Percentiles rank a stretch among this genome's conserved stretches.
These are phyloP conservation scores for Fusarium sp. DNA, from an alignment of 2,329 filamentous ascomycete genomes.

Conservation along the genomic window DNA sequence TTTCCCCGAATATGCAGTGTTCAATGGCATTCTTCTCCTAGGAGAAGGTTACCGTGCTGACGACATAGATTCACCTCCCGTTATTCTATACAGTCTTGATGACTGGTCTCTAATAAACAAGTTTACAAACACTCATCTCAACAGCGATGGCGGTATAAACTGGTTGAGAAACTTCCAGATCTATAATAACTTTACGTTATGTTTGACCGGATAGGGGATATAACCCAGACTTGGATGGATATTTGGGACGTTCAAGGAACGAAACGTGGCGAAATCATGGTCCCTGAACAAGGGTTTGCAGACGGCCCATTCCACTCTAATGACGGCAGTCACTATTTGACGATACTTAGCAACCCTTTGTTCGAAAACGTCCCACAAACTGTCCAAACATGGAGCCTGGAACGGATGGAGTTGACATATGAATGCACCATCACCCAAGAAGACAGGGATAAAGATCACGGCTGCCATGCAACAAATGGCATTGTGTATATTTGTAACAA, in stretches of 20 bases:
- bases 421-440: background rate
- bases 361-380: background rate
- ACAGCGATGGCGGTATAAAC: background rate
- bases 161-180: background rate
- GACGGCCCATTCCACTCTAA: background rate
- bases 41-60: background rate
- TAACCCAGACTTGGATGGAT: background rate
- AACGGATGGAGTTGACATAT: background rate
- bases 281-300: background rate
- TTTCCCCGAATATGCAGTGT: background rate
- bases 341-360: background rate
- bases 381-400: background rate
- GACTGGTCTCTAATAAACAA: background rate
- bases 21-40: background rate
- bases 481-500: background rate
- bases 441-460: background rate
- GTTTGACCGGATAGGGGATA: background rate
- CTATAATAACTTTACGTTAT: background rate
- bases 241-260: slow-evolving; percentile 11
- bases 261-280: background rate
- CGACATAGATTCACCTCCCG: background rate
- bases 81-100: background rate
- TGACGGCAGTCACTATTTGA: background rate
- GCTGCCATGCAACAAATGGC: background rate
- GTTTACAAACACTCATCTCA: background rate